Evolutionary conservation across 225 moss, liverwort and hornwort species (phyloP).

Genomic region (Takakia lepidozioides): DNA sequence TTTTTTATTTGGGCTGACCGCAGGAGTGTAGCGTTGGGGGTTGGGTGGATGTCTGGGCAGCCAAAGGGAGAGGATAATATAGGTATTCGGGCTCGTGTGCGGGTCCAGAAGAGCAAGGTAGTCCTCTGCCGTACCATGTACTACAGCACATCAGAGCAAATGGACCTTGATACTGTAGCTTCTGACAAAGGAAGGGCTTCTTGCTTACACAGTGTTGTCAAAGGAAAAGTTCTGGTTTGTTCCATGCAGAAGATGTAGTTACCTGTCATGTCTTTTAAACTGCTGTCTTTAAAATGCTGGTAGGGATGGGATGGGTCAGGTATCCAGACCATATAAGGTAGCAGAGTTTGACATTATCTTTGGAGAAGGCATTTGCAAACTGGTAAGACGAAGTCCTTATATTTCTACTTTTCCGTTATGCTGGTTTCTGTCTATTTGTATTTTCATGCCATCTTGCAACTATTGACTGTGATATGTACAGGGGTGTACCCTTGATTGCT

Average conservation of each 20-base stretch:
- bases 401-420: too few relatives aligned
- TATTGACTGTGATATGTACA: constrained; percentile 20
- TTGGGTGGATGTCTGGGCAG: constrained; percentile 32
- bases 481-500: constrained; percentile 78
- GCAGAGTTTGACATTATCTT: constrained; percentile 97
- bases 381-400: constrained; percentile 37
- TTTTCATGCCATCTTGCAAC: neutral
- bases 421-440: neutral
- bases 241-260: too few relatives aligned
- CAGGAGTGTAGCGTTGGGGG: neutral
- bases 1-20: too few relatives aligned
- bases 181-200: too few relatives aligned
- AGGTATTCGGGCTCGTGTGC: constrained; percentile 75
- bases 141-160: too few relatives aligned
- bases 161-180: too few relatives aligned
- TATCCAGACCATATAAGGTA: constrained; percentile 90
- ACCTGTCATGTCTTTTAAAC: neutral
- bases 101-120: constrained; percentile 93
- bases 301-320: constrained; percentile 32
- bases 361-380: constrained; percentile 82
- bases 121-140: neutral
- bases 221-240: too few relatives aligned
- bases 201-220: too few relatives aligned
- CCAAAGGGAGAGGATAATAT: constrained; percentile 85
- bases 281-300: neutral